Evolutionary conservation across 768 basidiomycete species (phyloP).

Genomic region (Aureoboletus auriporus): DNA sequence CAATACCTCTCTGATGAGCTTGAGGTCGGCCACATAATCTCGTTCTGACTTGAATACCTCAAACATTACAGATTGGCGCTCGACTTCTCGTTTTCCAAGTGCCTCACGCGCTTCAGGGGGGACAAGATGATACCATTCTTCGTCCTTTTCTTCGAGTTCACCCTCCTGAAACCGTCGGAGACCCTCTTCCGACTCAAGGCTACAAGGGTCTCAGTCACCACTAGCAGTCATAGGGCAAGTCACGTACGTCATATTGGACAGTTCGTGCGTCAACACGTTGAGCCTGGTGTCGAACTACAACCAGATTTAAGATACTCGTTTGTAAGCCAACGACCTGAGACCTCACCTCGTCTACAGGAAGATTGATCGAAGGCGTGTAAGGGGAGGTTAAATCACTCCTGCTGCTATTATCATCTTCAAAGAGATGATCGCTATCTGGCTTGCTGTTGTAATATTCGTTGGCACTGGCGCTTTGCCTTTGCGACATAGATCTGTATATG

Average conservation of each 20-base stretch:
- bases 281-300: slow-evolving; percentile 23
- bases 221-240: slow-evolving; percentile 1
- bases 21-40: slow-evolving; percentile 82
- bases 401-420: slow-evolving; percentile 12
- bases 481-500: slow-evolving; percentile 44
- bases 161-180: slow-evolving; percentile 66
- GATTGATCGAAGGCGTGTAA: slow-evolving; percentile 33
- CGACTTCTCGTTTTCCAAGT: slow-evolving; percentile 73
- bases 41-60: slow-evolving; percentile 89
- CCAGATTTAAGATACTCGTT: slow-evolving; percentile 6
- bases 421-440: slow-evolving; percentile 33
- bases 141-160: slow-evolving; percentile 59
- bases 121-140: slow-evolving; percentile 82
- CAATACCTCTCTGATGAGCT: slow-evolving; percentile 60
- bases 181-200: slow-evolving; percentile 60
- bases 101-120: slow-evolving; percentile 66
- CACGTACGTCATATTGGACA: slow-evolving; percentile 40
- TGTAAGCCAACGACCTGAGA: slow-evolving; percentile 14
- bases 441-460: slow-evolving; percentile 32
- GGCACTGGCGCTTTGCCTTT: slow-evolving; percentile 25
- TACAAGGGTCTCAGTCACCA: slow-evolving; percentile 26
- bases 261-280: slow-evolving; percentile 30
- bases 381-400: slow-evolving; percentile 25
- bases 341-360: slow-evolving; percentile 36
- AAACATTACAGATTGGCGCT: slow-evolving; percentile 82